These are phyloP conservation scores for Juglanconis oblonga DNA, from an alignment of 2,329 filamentous ascomycete genomes.

Conservation along the genomic window DNA sequence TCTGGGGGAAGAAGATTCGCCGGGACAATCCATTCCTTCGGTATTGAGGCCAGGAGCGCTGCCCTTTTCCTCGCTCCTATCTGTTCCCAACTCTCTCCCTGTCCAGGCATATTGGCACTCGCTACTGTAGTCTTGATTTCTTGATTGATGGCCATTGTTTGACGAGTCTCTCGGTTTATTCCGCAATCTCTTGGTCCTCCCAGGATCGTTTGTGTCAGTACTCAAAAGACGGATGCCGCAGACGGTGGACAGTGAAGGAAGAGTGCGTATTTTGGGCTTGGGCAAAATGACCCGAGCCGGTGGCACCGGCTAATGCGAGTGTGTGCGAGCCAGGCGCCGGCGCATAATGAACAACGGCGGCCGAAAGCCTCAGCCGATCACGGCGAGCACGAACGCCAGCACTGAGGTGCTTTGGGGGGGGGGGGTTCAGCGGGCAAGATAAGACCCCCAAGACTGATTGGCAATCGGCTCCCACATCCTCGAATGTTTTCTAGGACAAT, in stretches of 20 bases:
- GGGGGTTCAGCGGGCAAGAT: neutral
- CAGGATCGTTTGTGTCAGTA: neutral
- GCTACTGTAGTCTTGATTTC: neutral
- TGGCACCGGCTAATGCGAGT: neutral
- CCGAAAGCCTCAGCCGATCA: neutral
- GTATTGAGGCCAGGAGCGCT: constrained; percentile 46
- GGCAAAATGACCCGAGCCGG: neutral
- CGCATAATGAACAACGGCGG: no score
- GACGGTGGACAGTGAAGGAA: neutral
- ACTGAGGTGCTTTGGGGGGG: neutral
- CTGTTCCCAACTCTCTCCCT: constrained; percentile 35
- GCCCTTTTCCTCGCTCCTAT: constrained; percentile 41
- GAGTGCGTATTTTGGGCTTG: neutral
- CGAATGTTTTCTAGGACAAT: no score
- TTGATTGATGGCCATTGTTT: neutral
- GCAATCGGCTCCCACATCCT: neutral
- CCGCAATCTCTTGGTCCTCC: neutral
- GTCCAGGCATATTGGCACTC: neutral
- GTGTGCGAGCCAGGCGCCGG: neutral
- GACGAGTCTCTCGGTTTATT: neutral
- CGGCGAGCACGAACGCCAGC: neutral
- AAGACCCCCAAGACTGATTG: neutral
- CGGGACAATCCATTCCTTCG: constrained; percentile 56
- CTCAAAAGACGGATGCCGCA: neutral
- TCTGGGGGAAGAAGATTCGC: constrained; percentile 49